Evolutionary conservation across 2,329 filamentous ascomycete species (phyloP), one percentile per base, ranked within the genome.

Genomic region (Exophiala oligosperma): DNA sequence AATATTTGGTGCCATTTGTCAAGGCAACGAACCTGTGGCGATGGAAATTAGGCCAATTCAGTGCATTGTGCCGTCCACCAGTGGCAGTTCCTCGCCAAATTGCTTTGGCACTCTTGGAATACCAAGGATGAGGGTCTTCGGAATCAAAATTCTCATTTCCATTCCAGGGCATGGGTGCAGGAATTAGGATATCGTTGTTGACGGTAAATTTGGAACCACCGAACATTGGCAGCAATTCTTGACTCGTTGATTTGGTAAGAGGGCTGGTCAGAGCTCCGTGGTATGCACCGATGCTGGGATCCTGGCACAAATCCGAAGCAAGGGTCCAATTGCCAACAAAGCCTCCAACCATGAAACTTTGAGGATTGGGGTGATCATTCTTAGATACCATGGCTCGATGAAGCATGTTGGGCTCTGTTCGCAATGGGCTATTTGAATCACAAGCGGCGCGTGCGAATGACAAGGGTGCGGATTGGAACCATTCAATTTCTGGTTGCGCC

Each of bases 1-100:
- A 67, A 3, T 89, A 76, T 56, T 78, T 80, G 6, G 86, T 88
- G 9, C 77, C 81, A 65, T 92, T 91, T 67, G 86, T 81, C 85
- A 91, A 88, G 47, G 84, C 79, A 1, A 91, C 81, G 68, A 92
- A 90, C 1, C 89, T 86, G 68, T 91, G 89, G 2, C 89, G 84
- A 63, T 92, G 88, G 67, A 91, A 91, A 0, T 84, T 82, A 9
- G 78, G 82, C 89, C 89, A 92, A 66, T 86, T 91, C 28, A 79
- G 60, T 11, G 37, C 67, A 23, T 68, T 72, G 63, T 79, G 78
- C 4, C 77, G 72, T 2, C 79, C 80, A 2, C 79, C 79, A 3
- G 73, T 75, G 5, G 77, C 78, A 5, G 69, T 70, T 8, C 80
- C 80, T 43, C 79, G 74, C 80, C 80, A 82, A 11, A 79, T 68